A percentile compares a stretch with the other conserved stretches of the same genome.
Evolutionary conservation across 805 yeast genomes (phyloP).

Genomic region (Henningerozyma blattae): DNA sequence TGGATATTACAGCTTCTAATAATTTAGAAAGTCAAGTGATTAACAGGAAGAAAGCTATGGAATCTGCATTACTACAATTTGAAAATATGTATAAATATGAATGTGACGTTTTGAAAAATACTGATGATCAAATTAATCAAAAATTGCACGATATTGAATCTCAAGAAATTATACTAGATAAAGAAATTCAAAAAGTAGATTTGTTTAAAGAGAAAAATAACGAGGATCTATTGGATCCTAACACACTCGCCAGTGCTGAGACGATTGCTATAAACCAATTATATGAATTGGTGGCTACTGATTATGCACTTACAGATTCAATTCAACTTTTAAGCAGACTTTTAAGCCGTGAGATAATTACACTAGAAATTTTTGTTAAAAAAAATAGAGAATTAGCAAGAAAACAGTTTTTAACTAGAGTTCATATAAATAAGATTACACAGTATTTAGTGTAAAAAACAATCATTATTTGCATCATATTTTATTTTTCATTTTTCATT

Average conservation of each 20-base stretch:
- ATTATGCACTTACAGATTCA: constrained; percentile 62
- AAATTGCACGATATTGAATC: constrained; percentile 21
- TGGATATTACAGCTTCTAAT: constrained; percentile 5
- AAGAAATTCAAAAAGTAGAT: constrained; percentile 23
- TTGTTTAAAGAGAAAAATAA: constrained; percentile 6
- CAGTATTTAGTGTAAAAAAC: neutral
- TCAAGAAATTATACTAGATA: constrained; percentile 20
- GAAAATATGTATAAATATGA: constrained; percentile 28
- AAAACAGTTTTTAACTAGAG: constrained; percentile 46
- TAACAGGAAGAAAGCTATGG: constrained; percentile 12
- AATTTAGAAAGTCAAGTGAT: constrained; percentile 3
- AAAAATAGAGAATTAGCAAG: constrained; percentile 46
- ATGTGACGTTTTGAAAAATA: constrained; percentile 14
- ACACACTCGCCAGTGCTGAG: constrained; percentile 36
- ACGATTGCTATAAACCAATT: constrained; percentile 43
- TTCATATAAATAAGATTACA: constrained; percentile 32
- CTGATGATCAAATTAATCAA: constrained; percentile 15
- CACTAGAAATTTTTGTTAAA: constrained; percentile 19
- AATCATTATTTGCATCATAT: no score
- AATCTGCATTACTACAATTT: constrained; percentile 27
- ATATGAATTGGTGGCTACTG: constrained; percentile 42
- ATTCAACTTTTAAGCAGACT: constrained; percentile 33
- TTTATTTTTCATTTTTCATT: no score
- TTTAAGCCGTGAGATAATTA: constrained; percentile 10
- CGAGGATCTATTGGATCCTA: constrained; percentile 27